Evolutionary conservation across 208 protist genomes (phyloP), one percentile per base, ranked within the genome.

Genomic region (Trypanosomatidae sp.): DNA sequence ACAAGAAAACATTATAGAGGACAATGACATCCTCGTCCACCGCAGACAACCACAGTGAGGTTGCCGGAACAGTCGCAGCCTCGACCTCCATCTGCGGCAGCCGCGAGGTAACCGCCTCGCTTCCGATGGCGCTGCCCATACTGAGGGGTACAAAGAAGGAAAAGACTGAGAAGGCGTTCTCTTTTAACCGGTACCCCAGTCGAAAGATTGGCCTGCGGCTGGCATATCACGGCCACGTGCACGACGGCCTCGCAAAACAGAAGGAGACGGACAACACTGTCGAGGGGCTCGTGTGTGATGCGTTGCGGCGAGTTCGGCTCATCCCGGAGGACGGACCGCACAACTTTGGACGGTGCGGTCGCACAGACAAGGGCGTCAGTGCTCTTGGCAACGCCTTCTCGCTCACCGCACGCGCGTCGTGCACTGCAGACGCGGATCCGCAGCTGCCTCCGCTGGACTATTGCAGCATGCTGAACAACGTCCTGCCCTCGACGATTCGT

Each of bases 401-500:
- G 1, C 77, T 95, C 44, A 86, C 87, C 4, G 79, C 79, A 15
- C 86, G 92, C 4, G 85, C 90, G 10, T 90, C 86, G n/a, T 92
- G 81, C 67, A 49, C 64, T 5, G 87, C 58, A 10, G 69, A 79
- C 17, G 71, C 73, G 28, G 6, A 52, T 0, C 73, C 76, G 36
- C 83, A 88, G 66, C 66, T 80, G 59, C 80, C 86, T 7, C 86
- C 87, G n/a, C 75, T 99, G 10, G 93, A 98, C 69, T 99, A 99
- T 77, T 89, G 88, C n/a, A 82, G 80, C 28, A 94, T 99, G 86
- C 86, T 99, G 28, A 99, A 99, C 81, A 79, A 85, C 28, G 80
- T 95, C 4, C 88, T 99, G 17, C 98, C 98, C 8, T 74, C 88
- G 1, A 94, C 97, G 13, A 98, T 99, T 39, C 93, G 98, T 62